phyloP scores from a whole-genome alignment of 2,329 filamentous ascomycete genomes.

The Colletotrichum neosansevieriae region DNA sequence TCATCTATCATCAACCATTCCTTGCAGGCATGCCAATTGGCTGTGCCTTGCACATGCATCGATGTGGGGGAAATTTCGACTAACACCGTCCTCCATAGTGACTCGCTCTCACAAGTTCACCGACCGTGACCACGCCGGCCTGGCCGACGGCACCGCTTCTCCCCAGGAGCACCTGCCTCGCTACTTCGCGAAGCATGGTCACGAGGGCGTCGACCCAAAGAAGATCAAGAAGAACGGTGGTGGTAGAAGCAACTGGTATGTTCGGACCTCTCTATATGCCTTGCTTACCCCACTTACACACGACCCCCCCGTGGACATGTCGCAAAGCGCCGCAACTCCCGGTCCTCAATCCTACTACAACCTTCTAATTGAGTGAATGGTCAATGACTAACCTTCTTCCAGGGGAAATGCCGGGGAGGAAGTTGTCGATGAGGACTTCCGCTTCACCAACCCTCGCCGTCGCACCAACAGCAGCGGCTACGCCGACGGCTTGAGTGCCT shows the following conservation, averaged over 20 bases:
- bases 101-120: slow-evolving; percentile 97
- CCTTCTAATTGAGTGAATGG: too few species aligned
- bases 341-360: neutral
- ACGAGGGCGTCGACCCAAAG: slow-evolving; percentile 84
- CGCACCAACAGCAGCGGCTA: slow-evolving; percentile 90
- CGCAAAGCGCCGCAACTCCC: slow-evolving; percentile 8
- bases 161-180: slow-evolving; percentile 83
- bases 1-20: neutral
- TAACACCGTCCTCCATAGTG: slow-evolving; percentile 68
- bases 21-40: neutral
- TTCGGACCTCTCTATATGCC: slow-evolving; percentile 36
- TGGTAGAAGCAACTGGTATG: slow-evolving; percentile 95
- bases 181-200: slow-evolving; percentile 92
- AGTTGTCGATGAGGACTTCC: slow-evolving; percentile 85
- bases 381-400: slow-evolving; percentile 33
- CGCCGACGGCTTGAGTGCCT: slow-evolving; percentile 76
- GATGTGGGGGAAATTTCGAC: neutral
- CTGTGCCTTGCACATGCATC: neutral
- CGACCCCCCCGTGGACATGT: slow-evolving; percentile 1
- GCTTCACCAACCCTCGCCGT: slow-evolving; percentile 86
- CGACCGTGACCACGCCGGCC: slow-evolving; percentile 87
- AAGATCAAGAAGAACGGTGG: slow-evolving; percentile 97
- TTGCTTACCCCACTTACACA: slow-evolving; percentile 37
- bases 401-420: slow-evolving; percentile 91
- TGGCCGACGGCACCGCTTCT: slow-evolving; percentile 78